A percentile compares a stretch with the other conserved stretches of the same genome.
phyloP scores from a whole-genome alignment of 495 filamentous ascomycete genomes.

The Hypoxylon trugodes region DNA sequence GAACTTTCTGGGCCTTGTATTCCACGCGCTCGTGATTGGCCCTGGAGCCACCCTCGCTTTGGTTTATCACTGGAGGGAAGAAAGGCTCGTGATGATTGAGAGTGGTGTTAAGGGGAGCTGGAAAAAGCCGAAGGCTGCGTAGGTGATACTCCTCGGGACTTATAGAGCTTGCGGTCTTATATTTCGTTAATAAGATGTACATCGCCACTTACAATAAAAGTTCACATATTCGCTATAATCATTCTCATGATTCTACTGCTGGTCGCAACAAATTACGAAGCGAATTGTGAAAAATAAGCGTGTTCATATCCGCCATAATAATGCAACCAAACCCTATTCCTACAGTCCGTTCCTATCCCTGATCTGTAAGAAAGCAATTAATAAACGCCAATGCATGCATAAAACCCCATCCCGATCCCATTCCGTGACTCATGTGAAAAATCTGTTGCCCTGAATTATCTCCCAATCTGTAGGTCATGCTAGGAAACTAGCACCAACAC shows the following conservation, averaged over 20 bases:
- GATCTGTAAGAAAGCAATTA: slow-evolving; percentile 18
- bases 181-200: background rate
- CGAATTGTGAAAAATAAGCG: background rate
- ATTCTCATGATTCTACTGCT: background rate
- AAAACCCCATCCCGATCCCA: slow-evolving; percentile 14
- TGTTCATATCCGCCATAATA: slow-evolving; percentile 22
- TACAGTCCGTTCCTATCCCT: slow-evolving; percentile 23
- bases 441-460: slow-evolving; percentile 6
- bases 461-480: slow-evolving; percentile 42
- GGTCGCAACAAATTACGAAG: background rate
- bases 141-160: background rate
- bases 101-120: slow-evolving; percentile 21
- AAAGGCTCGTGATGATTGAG: slow-evolving; percentile 40
- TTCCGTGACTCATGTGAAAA: slow-evolving; percentile 19
- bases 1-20: slow-evolving; percentile 24
- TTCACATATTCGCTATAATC: background rate
- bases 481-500: slow-evolving; percentile 62
- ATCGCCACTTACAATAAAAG: background rate
- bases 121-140: slow-evolving; percentile 39
- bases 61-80: slow-evolving; percentile 51
- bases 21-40: slow-evolving; percentile 29
- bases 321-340: slow-evolving; percentile 36
- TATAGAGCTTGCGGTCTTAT: background rate
- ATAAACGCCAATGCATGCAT: slow-evolving; percentile 32
- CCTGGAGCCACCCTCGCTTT: slow-evolving; percentile 43